Percentiles rank a stretch among this genome's conserved stretches.
These are phyloP conservation scores for Populus hybrid DNA, from an alignment of 441 rosid species.

Conservation along the genomic window DNA sequence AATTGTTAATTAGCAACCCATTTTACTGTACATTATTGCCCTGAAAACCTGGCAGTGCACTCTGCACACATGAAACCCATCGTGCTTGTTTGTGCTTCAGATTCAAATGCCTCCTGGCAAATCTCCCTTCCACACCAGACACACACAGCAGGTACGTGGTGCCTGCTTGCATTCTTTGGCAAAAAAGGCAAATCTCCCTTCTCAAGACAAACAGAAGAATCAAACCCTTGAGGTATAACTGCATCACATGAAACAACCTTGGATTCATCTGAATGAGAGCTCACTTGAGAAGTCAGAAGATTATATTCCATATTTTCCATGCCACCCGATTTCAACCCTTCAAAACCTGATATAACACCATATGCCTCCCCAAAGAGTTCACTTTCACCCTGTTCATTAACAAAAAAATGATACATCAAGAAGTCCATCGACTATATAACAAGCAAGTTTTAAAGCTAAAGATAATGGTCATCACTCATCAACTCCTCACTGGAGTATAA, in stretches of 20 bases:
- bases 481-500: neutral
- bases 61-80: slow-evolving; percentile 36
- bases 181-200: slow-evolving; percentile 50
- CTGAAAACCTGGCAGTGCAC: slow-evolving; percentile 47
- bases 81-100: slow-evolving; percentile 29
- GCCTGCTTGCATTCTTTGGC: slow-evolving; percentile 37
- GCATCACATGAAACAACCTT: slow-evolving; percentile 31
- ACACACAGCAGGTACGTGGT: slow-evolving; percentile 31
- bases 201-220: slow-evolving; percentile 40
- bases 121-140: slow-evolving; percentile 51
- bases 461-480: neutral
- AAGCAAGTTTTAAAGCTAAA: neutral
- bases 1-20: neutral
- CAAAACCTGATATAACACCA: slow-evolving; percentile 27
- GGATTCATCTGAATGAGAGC: slow-evolving; percentile 27
- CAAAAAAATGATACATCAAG: slow-evolving; percentile 3
- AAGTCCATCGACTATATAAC: neutral
- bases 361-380: slow-evolving; percentile 35
- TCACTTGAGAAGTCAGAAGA: slow-evolving; percentile 32
- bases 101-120: slow-evolving; percentile 30
- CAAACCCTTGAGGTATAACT: slow-evolving; percentile 32
- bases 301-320: slow-evolving; percentile 42
- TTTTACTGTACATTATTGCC: slow-evolving; percentile 30
- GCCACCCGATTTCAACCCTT: slow-evolving; percentile 33
- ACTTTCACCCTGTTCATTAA: slow-evolving; percentile 37